A percentile compares a stretch with the other conserved stretches of the same genome.
phyloP scores from a whole-genome alignment of 805 yeast genomes.

The Candida boleticola region DNA sequence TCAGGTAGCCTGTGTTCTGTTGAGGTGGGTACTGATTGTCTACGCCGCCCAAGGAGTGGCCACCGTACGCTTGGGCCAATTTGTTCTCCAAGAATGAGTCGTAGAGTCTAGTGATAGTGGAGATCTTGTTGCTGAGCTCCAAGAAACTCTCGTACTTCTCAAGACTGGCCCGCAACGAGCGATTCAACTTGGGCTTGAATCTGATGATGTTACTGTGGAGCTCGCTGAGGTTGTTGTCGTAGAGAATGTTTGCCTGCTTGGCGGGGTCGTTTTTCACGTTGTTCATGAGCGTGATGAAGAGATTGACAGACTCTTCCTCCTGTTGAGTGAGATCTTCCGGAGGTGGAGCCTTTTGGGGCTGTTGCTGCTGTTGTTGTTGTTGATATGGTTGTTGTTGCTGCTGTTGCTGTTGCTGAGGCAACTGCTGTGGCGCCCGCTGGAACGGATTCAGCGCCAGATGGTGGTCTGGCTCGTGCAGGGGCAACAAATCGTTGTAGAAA shows the following conservation, averaged over 20 bases:
- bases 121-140: conserved; percentile 75
- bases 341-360: conserved; percentile 13
- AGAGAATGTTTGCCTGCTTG: conserved; percentile 34
- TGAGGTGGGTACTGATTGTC: not conserved
- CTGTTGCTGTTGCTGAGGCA: conserved; percentile 6
- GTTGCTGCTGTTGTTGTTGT: conserved; percentile 11
- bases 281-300: conserved; percentile 68
- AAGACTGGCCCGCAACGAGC: conserved; percentile 54
- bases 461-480: not conserved
- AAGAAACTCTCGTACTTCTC: conserved; percentile 63
- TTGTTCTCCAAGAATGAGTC: conserved; percentile 67
- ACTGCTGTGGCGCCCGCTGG: conserved; percentile 4
- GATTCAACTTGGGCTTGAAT: conserved; percentile 68
- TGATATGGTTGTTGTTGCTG: conserved; percentile 7
- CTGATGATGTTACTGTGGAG: conserved; percentile 58
- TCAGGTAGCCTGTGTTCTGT: conserved; percentile 1
- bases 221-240: conserved; percentile 52
- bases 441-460: not conserved
- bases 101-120: conserved; percentile 72
- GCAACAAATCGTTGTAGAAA: conserved; percentile 2
- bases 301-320: conserved; percentile 69
- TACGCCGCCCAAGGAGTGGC: conserved; percentile 14
- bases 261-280: conserved; percentile 46
- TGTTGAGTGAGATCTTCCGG: conserved; percentile 45
- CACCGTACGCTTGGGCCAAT: conserved; percentile 35